Conservation (phyloP, 1,284 basidiomycete genomes). For the Ustanciosporium gigantosporum region DNA sequence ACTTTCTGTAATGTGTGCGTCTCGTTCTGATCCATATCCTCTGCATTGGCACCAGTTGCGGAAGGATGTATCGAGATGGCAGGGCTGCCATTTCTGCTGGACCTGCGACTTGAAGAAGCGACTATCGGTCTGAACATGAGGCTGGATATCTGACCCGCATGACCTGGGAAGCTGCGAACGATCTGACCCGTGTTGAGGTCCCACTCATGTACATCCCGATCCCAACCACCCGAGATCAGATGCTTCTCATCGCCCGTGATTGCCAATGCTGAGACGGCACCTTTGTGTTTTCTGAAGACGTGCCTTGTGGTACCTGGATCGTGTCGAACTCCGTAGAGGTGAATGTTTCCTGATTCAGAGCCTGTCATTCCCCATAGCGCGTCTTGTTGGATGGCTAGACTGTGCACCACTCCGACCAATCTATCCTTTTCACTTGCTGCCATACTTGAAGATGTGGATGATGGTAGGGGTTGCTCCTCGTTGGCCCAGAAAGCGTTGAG, state of each 20-base stretch:
- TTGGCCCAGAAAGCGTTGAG: conserved; percentile 81
- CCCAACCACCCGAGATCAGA: conserved; percentile 91
- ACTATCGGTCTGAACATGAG: conserved; percentile 74
- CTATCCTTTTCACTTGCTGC: conserved; percentile 25
- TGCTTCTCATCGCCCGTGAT: conserved; percentile 79
- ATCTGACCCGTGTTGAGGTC: conserved; percentile 88
- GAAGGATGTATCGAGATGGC: conserved; percentile 20
- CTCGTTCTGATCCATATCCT: background rate
- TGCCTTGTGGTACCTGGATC: conserved; percentile 81
- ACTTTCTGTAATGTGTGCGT: background rate
- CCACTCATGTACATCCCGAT: conserved; percentile 94
- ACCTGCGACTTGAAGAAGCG: conserved; percentile 60
- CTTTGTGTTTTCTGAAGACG: conserved; percentile 71
- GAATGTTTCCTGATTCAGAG: conserved; percentile 62
- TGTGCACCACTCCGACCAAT: conserved; percentile 51
- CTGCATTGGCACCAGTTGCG: background rate
- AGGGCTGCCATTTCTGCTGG: background rate
- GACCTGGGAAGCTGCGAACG: conserved; percentile 76
- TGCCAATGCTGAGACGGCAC: conserved; percentile 82
- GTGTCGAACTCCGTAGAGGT: conserved; percentile 88
- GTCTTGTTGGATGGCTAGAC: conserved; percentile 54
- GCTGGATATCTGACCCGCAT: conserved; percentile 83
- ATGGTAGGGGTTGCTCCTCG: conserved; percentile 59
- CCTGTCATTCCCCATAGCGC: conserved; percentile 55
- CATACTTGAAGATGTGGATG: conserved; percentile 5